Evolutionary conservation across 257 asterid species (phyloP).

Genomic region (Capsicum rhomboideum): DNA sequence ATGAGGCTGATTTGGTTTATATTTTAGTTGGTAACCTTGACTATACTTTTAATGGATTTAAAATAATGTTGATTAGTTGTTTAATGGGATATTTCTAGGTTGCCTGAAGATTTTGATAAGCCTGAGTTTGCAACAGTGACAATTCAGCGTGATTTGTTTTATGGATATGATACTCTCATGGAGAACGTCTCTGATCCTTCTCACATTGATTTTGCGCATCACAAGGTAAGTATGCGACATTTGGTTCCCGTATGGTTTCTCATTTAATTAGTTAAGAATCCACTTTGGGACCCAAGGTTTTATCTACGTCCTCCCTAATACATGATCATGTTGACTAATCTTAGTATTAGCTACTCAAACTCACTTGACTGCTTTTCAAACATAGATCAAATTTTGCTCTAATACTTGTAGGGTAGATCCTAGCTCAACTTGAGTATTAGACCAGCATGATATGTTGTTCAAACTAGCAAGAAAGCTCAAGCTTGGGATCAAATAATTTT

Average conservation of each 20-base stretch:
- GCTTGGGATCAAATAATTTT: not conserved
- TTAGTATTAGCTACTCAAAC: not conserved
- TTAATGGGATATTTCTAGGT: constrained; percentile 30
- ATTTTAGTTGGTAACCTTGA: not conserved
- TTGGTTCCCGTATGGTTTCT: not conserved
- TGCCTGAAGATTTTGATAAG: constrained; percentile 90
- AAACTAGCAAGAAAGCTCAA: not conserved
- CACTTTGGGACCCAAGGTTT: not conserved
- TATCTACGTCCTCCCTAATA: not conserved
- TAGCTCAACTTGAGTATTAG: not conserved
- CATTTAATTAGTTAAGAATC: not conserved
- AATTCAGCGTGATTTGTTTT: constrained; percentile 89
- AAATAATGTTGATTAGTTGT: constrained; percentile 5
- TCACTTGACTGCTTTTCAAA: not conserved
- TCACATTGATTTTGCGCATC: constrained; percentile 97
- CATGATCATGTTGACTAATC: not conserved
- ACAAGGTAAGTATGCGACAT: constrained; percentile 48
- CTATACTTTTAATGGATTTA: not conserved
- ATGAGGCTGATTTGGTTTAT: not conserved
- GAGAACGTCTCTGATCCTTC: constrained; percentile 99
- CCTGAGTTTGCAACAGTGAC: constrained; percentile 91
- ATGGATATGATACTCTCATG: constrained; percentile 96
- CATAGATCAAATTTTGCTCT: not conserved
- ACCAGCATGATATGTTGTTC: not conserved
- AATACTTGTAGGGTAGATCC: not conserved